Conservation (phyloP, 2,329 filamentous ascomycete species). For the Massarina eburnea region DNA sequence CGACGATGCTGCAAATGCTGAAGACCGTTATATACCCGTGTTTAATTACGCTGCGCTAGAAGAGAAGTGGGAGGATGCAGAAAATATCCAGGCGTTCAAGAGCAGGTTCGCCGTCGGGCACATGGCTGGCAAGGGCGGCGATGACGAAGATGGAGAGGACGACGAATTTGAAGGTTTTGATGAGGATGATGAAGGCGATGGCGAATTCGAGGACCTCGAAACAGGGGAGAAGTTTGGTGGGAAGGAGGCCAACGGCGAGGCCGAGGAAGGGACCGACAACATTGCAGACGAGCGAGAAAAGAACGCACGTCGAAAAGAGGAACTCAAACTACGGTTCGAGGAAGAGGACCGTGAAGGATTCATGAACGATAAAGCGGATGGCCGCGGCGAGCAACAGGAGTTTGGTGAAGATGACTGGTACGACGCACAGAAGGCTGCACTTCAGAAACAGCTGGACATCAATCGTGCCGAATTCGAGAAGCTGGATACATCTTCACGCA, state of each 20-base stretch:
- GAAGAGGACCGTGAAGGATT: conserved; percentile 98
- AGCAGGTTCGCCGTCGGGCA: conserved; percentile 73
- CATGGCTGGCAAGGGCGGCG: conserved; percentile 49
- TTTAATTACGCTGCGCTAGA: conserved; percentile 82
- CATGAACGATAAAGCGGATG: conserved; percentile 81
- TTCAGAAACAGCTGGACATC: conserved; percentile 95
- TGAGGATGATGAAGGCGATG: conserved; percentile 68
- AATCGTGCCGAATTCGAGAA: conserved; percentile 91
- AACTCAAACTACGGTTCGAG: conserved; percentile 90
- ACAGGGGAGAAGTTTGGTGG: conserved; percentile 64
- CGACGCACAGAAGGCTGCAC: conserved; percentile 88
- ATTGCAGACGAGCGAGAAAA: conserved; percentile 87
- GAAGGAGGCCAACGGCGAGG: conserved; percentile 43
- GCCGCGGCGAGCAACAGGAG: conserved; percentile 69
- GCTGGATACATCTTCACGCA: conserved; percentile 80
- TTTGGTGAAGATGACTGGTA: conserved; percentile 99
- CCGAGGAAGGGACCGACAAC: conserved; percentile 50
- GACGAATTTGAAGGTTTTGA: conserved; percentile 62
- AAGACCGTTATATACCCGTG: conserved; percentile 76
- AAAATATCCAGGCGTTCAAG: conserved; percentile 74
- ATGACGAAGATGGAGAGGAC: conserved; percentile 53
- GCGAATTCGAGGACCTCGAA: conserved; percentile 84
- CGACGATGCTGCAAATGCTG: conserved; percentile 54
- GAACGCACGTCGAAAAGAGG: conserved; percentile 91
- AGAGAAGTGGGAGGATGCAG: conserved; percentile 79